Base-by-base conservation (phyloP, 805 yeast genomes). In the Spencermartinsiella europaea region DNA sequence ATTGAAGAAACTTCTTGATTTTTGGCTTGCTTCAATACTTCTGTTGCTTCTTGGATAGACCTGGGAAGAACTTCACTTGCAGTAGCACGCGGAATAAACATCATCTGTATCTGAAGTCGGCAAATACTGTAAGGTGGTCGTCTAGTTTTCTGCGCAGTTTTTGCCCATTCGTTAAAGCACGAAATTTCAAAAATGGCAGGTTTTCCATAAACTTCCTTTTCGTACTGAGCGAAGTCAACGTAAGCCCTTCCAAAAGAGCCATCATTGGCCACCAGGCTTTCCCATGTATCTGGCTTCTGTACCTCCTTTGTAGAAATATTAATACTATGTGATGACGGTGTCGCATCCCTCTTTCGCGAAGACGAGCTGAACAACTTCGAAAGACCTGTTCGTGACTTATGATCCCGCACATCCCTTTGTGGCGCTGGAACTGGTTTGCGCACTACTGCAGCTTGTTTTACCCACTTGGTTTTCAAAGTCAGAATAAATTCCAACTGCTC, bases 211-310 rank as follows among this genome's bases (percentile, higher is more conserved):
- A 85, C 70, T 31, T 72, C 74, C 21, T 72, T 63, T 56, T 81
- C 81, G 54, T 76, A 76, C 48, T 77, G 79, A 17, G 75, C 73
- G 58, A 85, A 82, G 38, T 77, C 76, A 46, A 91, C 71, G 55
- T 83, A 81, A 45, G 86, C 77, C 57, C 93, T 75, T 5, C 88
- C 96, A 72, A 86, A 89, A 33, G 96, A 86, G 1, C 98, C 98
- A 63, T 88, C 95, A 28, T 73, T 72, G 1, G 97, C 96, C 52
- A 88, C 74, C 46, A 76, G 67, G 28, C 70, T 64, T 28, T 75
- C 76, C 83, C 83, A 70, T 3, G 76, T 46, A 47, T 71, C 73
- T 5, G 38, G 41, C 15, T 21, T 34, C 22, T n/a, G 44, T 5
- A 31, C 22, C 16, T 5, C 20, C 10, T 7, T 17, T 7, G 7